phyloP scores from a whole-genome alignment of 2,329 filamentous ascomycete species.

The Epichloe aotearoae region DNA sequence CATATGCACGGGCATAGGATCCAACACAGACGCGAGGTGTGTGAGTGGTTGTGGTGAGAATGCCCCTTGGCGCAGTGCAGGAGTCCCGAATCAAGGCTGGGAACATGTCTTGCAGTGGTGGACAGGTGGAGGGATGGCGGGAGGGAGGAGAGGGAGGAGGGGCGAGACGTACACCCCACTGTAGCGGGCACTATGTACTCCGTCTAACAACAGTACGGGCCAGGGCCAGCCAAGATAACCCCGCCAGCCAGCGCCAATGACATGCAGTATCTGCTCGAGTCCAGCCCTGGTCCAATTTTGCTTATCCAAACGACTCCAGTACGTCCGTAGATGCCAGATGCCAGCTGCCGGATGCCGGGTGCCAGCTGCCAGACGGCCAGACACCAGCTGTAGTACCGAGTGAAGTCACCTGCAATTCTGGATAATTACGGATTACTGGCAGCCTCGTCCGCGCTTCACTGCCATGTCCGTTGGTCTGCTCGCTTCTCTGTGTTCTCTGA shows the following conservation, averaged over 20 bases:
- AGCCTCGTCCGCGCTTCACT: background rate
- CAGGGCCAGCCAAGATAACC: too few species aligned
- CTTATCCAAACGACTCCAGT: background rate
- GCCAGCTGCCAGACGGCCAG: background rate
- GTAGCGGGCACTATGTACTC: too few species aligned
- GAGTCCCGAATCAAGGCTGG: background rate
- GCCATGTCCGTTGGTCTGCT: background rate
- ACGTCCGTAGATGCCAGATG: too few species aligned
- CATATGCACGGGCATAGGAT: background rate
- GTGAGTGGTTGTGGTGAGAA: too few species aligned
- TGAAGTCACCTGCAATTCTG: too few species aligned
- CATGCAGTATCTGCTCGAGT: background rate
- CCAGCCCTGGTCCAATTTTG: background rate
- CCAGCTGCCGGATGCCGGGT: background rate
- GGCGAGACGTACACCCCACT: too few species aligned
- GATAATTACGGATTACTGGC: background rate
- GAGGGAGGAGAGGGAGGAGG: too few species aligned
- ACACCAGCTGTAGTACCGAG: too few species aligned
- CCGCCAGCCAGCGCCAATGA: background rate
- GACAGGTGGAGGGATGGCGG: too few species aligned
- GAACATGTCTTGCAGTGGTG: background rate
- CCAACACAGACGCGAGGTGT: too few species aligned
- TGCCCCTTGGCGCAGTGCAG: background rate
- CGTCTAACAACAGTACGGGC: too few species aligned
- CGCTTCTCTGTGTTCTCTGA: background rate